These are phyloP conservation scores for Chlamydomonas urium DNA, from an alignment of 139 green algal species.

Conservation along the genomic window DNA sequence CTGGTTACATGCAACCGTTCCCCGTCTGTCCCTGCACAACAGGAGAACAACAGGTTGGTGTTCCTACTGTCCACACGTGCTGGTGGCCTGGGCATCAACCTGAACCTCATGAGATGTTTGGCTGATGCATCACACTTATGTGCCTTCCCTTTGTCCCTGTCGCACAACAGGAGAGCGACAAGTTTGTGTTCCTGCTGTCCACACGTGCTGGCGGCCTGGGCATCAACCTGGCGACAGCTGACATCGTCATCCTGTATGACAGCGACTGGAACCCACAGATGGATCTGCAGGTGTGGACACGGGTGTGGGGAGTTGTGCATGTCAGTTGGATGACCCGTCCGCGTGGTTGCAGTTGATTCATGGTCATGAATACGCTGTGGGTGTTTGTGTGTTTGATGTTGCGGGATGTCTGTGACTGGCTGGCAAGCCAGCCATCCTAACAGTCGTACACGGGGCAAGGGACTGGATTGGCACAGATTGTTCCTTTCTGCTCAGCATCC, in stretches of 20 bases:
- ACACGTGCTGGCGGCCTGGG: constrained; percentile 91
- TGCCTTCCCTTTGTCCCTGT: no score
- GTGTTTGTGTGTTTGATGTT: constrained; percentile 6
- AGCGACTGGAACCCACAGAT: constrained; percentile 55
- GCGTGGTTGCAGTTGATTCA: no score
- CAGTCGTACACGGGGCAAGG: no score
- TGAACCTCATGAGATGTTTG: constrained; percentile 51
- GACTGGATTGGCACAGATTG: no score
- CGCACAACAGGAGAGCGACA: constrained; percentile 17
- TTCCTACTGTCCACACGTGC: constrained; percentile 95
- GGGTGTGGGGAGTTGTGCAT: no score
- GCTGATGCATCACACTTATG: no score
- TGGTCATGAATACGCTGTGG: no score
- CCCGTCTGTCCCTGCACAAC: no score
- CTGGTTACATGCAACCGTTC: constrained; percentile 88
- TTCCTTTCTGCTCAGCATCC: neutral
- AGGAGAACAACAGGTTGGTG: constrained; percentile 32
- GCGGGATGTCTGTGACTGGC: no score
- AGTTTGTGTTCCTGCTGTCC: constrained; percentile 88
- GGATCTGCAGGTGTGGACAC: constrained; percentile 74
- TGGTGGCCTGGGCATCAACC: constrained; percentile 94
- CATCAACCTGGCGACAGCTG: constrained; percentile 97
- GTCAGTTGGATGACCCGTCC: no score
- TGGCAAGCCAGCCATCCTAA: no score
- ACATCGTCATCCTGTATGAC: constrained; percentile 97